Evolutionary conservation across 148 eudicot genomes (phyloP).

Genomic region (Camellia lanceoleosa): DNA sequence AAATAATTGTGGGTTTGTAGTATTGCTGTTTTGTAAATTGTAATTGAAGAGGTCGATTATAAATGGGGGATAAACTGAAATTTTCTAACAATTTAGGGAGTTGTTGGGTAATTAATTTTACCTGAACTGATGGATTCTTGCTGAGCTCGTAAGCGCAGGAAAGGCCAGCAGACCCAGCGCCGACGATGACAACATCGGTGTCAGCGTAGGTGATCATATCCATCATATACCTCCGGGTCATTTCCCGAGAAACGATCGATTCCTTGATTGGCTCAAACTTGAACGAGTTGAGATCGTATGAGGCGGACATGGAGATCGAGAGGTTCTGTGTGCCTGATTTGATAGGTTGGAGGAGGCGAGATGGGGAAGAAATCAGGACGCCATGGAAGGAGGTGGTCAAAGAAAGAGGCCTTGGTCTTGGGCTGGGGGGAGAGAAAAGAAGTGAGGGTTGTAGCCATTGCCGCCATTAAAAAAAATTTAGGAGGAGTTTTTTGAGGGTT

Average conservation of each 20-base stretch:
- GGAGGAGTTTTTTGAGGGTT: not conserved
- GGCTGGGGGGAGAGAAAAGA: constrained; percentile 29
- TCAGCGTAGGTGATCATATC: constrained; percentile 91
- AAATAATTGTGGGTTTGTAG: too few species aligned
- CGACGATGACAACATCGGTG: constrained; percentile 83
- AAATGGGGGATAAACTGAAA: too few species aligned
- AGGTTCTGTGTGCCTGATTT: constrained; percentile 22
- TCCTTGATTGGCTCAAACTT: constrained; percentile 81
- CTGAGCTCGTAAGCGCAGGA: constrained; percentile 88
- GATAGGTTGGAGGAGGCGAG: constrained; percentile 25
- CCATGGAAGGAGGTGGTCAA: constrained; percentile 34
- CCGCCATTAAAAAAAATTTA: constrained; percentile 24
- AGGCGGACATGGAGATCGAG: constrained; percentile 39
- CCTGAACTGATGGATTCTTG: constrained; percentile 72
- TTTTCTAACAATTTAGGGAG: too few species aligned
- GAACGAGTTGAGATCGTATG: constrained; percentile 57
- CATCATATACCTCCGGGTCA: constrained; percentile 94
- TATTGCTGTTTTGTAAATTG: too few species aligned
- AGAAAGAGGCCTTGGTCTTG: constrained; percentile 24
- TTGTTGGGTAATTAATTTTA: not conserved
- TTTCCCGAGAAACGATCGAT: constrained; percentile 81
- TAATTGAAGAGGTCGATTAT: too few species aligned
- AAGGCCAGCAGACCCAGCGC: constrained; percentile 95
- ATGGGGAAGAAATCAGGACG: constrained; percentile 22
- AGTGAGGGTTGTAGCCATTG: constrained; percentile 36